phyloP scores from a whole-genome alignment of 805 yeast species.

The Saturnispora mendoncae region DNA sequence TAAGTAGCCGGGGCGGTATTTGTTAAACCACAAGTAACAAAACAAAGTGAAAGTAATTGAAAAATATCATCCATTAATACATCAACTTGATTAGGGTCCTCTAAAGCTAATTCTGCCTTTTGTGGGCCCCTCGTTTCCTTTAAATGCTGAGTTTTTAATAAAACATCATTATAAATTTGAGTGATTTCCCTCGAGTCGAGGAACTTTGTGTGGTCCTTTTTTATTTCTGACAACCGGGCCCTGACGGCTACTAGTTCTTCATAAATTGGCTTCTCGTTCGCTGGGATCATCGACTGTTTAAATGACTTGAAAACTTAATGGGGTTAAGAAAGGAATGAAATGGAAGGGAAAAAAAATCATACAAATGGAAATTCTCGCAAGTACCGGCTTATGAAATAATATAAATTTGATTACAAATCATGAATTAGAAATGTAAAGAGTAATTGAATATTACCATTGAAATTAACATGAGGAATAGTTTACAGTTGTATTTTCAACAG shows the following conservation, averaged over 20 bases:
- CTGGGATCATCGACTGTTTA: conserved; percentile 27
- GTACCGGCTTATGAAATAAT: no score
- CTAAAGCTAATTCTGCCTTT: conserved; percentile 7
- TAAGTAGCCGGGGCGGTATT: conserved; percentile 91
- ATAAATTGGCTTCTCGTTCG: conserved; percentile 28
- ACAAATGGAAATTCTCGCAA: no score
- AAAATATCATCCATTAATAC: conserved; percentile 78
- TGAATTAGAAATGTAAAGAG: no score
- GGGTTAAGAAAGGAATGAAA: background rate
- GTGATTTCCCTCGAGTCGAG: conserved; percentile 63
- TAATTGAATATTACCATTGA: no score
- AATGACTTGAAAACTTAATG: conserved; percentile 4
- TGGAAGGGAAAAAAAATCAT: background rate
- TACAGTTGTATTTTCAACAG: no score
- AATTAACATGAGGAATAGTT: no score
- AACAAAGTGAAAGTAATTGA: conserved; percentile 77
- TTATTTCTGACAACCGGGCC: conserved; percentile 36
- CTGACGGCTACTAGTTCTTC: conserved; percentile 36
- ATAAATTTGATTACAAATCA: no score
- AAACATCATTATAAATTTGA: conserved; percentile 47
- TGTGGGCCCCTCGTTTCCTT: conserved; percentile 36
- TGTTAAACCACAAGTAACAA: conserved; percentile 85
- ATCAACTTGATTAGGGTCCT: conserved; percentile 49
- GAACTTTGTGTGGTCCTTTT: conserved; percentile 56
- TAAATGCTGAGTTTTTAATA: conserved; percentile 44